Base-by-base conservation (phyloP, 2,329 filamentous ascomycete species). In the Sporothrix brunneoviolacea region DNA sequence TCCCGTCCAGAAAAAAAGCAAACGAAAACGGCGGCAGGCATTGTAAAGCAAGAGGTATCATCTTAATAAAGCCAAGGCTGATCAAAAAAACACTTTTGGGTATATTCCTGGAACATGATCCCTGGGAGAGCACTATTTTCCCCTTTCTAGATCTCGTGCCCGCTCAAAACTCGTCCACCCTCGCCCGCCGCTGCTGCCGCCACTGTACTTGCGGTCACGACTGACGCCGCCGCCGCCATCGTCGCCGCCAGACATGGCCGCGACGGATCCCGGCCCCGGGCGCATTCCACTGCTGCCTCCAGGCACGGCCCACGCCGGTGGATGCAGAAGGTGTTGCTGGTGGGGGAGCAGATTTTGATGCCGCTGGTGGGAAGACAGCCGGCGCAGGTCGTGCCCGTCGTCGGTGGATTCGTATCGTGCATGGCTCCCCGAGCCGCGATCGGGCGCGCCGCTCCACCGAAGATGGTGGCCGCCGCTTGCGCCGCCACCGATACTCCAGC, bases 101-200 rank as follows among this genome's bases (percentile, higher is more conserved):
- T n/a, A n/a, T n/a, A n/a, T n/a, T n/a, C n/a, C n/a, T n/a, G n/a
- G n/a, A n/a, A n/a, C n/a, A n/a, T n/a, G n/a, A n/a, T n/a, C n/a
- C n/a, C n/a, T 18, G 8, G 4, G 38, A 22, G 15, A 39, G 21
- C 5, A 43, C 24, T 24, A 16, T 10, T 16, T n/a, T 24, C 54
- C 51, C 48, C 32, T 45, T 40, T 55, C 54, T 3, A 55, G 22
- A 30, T 54, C 54, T n/a, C 43, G 39, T 3, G 27, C 16, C 15
- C 38, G 49, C 7, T 52, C 54, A n/a, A 42, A 32, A 21, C 51
- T 47, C 2, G 43, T 19, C 45, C 48, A 40, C 6, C 48, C 48
- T 4, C 36, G 35, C 18, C 41, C 43, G 15, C 41, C 48, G 16
- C 47, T 55, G 32, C 38, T 44, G 4, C 48, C 32, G 2, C 43